Conservation (phyloP, 805 yeast genomes). For the Starmerella apis region DNA sequence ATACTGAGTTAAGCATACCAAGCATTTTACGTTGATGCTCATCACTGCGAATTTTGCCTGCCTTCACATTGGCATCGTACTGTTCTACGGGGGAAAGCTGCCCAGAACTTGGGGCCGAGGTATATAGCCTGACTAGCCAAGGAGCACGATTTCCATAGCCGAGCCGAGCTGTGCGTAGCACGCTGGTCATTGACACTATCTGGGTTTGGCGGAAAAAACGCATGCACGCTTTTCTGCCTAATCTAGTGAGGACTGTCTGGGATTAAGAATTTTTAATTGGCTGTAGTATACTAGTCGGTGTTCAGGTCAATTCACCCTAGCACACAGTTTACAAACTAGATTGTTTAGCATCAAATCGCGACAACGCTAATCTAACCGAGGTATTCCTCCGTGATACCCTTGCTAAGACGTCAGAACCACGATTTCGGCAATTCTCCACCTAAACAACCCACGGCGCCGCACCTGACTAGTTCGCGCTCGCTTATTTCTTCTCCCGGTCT, state of each 20-base stretch:
- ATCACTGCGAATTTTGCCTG: conserved; percentile 45
- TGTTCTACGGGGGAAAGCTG: conserved; percentile 28
- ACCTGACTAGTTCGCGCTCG: background rate
- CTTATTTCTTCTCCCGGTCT: background rate
- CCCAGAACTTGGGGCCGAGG: background rate
- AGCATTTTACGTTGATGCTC: conserved; percentile 70
- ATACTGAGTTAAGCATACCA: conserved; percentile 48
- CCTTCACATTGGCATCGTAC: conserved; percentile 30
- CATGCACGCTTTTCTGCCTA: background rate
- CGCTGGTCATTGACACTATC: background rate
- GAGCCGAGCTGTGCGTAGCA: background rate
- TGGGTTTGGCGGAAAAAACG: background rate
- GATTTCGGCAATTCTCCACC: too few relatives aligned
- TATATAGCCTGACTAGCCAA: background rate
- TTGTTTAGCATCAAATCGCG: background rate
- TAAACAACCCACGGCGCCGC: conserved; percentile 1
- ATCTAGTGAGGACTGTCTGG: too few relatives aligned
- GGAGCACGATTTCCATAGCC: background rate
- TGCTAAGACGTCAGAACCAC: too few relatives aligned
- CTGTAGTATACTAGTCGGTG: too few relatives aligned
- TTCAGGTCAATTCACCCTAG: background rate
- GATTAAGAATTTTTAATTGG: background rate
- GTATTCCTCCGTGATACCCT: background rate
- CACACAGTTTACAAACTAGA: background rate
- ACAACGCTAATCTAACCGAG: background rate